A percentile compares a stretch with the other conserved stretches of the same genome.
Conservation (phyloP, 768 basidiomycete genomes). For the Leccinum incarnatum region DNA sequence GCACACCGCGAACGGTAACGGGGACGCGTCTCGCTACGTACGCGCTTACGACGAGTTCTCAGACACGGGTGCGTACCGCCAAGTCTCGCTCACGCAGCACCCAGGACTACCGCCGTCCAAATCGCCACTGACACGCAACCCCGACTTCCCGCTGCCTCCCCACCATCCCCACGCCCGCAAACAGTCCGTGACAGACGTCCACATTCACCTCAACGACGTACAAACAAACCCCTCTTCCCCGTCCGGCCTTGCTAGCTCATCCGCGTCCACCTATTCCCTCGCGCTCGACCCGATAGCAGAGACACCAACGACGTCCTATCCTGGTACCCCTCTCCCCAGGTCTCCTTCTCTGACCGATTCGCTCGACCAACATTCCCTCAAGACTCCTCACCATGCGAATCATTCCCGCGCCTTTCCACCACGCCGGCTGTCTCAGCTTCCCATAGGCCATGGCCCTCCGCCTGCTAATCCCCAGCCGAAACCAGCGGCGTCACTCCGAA, state of each 20-base stretch:
- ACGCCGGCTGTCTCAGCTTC: constrained; percentile 40
- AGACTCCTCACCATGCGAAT: constrained; percentile 35
- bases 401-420: constrained; percentile 24
- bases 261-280: constrained; percentile 48
- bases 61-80: constrained; percentile 15
- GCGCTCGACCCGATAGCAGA: constrained; percentile 50
- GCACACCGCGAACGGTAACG: constrained; percentile 3
- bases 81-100: constrained; percentile 5
- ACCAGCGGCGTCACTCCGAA: constrained; percentile 28
- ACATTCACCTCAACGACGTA: constrained; percentile 33
- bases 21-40: constrained; percentile 24
- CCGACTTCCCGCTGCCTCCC: constrained; percentile 49
- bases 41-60: constrained; percentile 33
- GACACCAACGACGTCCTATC: constrained; percentile 37
- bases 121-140: constrained; percentile 44
- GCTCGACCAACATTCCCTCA: constrained; percentile 18
- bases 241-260: constrained; percentile 34
- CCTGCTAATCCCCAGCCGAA: constrained; percentile 21
- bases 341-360: constrained; percentile 30
- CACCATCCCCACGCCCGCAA: constrained; percentile 80
- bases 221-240: constrained; percentile 12
- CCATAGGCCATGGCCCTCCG: constrained; percentile 46
- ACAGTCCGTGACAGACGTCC: constrained; percentile 60
- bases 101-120: constrained; percentile 3
- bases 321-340: constrained; percentile 34